These are phyloP conservation scores for Naumovozyma castellii DNA, from an alignment of 805 yeast species.

Conservation along the genomic window DNA sequence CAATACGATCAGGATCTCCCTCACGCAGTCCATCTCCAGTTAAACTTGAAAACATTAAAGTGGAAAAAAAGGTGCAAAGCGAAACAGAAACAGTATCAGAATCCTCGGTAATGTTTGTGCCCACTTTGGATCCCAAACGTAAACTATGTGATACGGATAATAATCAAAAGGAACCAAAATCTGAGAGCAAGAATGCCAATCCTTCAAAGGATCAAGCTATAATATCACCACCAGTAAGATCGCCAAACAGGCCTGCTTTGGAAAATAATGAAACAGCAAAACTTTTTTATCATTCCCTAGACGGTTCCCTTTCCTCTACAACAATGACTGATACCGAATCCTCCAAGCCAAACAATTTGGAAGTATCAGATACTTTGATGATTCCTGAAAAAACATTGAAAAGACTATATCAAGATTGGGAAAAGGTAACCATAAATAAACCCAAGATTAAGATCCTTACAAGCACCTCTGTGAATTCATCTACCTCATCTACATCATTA, in stretches of 20 bases:
- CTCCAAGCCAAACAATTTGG: background rate
- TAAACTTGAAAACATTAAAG: background rate
- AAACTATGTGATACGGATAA: too few species aligned
- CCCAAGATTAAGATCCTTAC: background rate
- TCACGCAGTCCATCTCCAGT: background rate
- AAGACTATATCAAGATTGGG: too few species aligned
- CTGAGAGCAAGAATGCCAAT: conserved; percentile 4
- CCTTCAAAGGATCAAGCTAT: background rate
- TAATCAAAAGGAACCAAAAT: conserved; percentile 12
- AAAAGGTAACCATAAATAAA: too few species aligned
- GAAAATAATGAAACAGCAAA: conserved; percentile 1
- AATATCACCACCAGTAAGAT: too few species aligned
- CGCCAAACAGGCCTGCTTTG: background rate
- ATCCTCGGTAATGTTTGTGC: too few species aligned
- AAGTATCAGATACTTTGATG: background rate
- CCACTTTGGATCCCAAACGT: too few species aligned
- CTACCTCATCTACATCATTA: background rate
- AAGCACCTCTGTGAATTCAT: background rate
- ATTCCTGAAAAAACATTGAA: too few species aligned
- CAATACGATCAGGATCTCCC: background rate
- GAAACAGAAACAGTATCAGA: conserved; percentile 14
- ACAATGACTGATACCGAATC: conserved; percentile 8
- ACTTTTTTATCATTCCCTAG: too few species aligned
- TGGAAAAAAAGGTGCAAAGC: background rate
- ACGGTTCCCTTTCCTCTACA: conserved; percentile 19